These are phyloP conservation scores for Staphylotrichum tortipilum DNA, from an alignment of 495 filamentous ascomycete species.

Conservation along the genomic window DNA sequence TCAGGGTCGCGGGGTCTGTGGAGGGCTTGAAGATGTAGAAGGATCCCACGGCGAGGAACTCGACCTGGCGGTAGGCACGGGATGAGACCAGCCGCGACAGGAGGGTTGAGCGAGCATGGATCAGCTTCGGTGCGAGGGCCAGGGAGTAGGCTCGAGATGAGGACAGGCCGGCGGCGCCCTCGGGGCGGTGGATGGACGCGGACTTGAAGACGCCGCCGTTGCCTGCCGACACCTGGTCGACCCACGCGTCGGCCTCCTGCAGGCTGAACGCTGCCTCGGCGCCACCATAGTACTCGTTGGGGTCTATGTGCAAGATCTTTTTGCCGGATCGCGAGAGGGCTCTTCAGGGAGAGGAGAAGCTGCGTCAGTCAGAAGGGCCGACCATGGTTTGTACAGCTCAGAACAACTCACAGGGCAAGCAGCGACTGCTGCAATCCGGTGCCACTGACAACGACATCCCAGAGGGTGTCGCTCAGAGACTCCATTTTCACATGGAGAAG, in stretches of 20 bases:
- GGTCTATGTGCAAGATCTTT: constrained; percentile 84
- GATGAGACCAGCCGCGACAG: constrained; percentile 75
- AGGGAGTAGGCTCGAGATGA: constrained; percentile 74
- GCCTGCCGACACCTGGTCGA: constrained; percentile 14
- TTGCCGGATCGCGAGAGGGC: constrained; percentile 86
- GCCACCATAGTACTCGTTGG: constrained; percentile 80
- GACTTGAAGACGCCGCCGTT: constrained; percentile 14
- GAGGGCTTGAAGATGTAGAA: constrained; percentile 67
- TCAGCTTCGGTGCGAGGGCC: constrained; percentile 74
- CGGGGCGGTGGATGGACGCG: constrained; percentile 19
- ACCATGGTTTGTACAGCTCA: neutral
- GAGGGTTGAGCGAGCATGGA: constrained; percentile 73
- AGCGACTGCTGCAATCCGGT: constrained; percentile 87
- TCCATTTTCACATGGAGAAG: constrained; percentile 54
- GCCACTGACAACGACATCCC: constrained; percentile 88
- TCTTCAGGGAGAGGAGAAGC: constrained; percentile 50
- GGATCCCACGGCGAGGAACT: constrained; percentile 88
- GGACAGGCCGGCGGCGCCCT: constrained; percentile 37
- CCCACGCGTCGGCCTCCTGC: constrained; percentile 74
- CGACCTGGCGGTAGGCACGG: constrained; percentile 76
- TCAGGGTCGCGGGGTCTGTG: constrained; percentile 13
- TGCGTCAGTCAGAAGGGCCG: constrained; percentile 55
- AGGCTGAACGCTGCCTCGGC: constrained; percentile 79
- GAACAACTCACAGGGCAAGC: constrained; percentile 71
- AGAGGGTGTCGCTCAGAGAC: constrained; percentile 65